These are phyloP conservation scores for Diophrys appendiculata DNA, from an alignment of 73 alveolate species.

Conservation along the genomic window DNA sequence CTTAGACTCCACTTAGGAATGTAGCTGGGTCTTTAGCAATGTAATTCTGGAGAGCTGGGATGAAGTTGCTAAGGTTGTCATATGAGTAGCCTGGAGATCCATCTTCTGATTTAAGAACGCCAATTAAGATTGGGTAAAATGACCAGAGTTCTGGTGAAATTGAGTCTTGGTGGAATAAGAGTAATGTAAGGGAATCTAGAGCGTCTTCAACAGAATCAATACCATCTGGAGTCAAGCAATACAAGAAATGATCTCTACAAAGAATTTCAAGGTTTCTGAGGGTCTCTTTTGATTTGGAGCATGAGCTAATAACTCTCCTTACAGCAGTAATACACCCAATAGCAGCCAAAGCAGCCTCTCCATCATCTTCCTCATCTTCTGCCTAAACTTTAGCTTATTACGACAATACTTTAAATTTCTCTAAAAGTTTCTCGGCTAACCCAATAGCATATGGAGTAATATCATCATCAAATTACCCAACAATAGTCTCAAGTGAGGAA, in stretches of 20 bases:
- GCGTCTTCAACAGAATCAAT: constrained; percentile 73
- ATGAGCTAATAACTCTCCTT: constrained; percentile 67
- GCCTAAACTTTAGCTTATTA: constrained; percentile 16
- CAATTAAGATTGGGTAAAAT: constrained; percentile 31
- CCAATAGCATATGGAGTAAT: constrained; percentile 83
- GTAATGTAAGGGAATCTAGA: constrained; percentile 74
- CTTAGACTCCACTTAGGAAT: constrained; percentile 48
- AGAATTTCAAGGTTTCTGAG: constrained; percentile 37
- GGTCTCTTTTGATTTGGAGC: constrained; percentile 29
- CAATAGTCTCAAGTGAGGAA: constrained; percentile 86
- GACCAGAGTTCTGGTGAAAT: constrained; percentile 35
- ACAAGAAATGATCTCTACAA: constrained; percentile 56
- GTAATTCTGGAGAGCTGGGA: constrained; percentile 60
- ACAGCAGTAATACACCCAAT: constrained; percentile 84
- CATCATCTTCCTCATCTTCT: constrained; percentile 65
- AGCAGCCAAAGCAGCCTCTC: constrained; percentile 72
- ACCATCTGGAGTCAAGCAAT: constrained; percentile 65
- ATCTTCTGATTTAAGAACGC: constrained; percentile 35
- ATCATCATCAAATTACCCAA: constrained; percentile 68
- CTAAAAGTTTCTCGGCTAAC: constrained; percentile 61
- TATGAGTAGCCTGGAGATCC: constrained; percentile 68
- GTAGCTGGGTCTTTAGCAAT: constrained; percentile 59
- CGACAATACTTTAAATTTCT: constrained; percentile 36
- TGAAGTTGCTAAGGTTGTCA: constrained; percentile 57
- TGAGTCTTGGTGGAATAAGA: constrained; percentile 60